Evolutionary conservation across 371 early-diverging fungal genomes (phyloP), one percentile per base, ranked within the genome.

Genomic region (Capillidium rhysosporum): DNA sequence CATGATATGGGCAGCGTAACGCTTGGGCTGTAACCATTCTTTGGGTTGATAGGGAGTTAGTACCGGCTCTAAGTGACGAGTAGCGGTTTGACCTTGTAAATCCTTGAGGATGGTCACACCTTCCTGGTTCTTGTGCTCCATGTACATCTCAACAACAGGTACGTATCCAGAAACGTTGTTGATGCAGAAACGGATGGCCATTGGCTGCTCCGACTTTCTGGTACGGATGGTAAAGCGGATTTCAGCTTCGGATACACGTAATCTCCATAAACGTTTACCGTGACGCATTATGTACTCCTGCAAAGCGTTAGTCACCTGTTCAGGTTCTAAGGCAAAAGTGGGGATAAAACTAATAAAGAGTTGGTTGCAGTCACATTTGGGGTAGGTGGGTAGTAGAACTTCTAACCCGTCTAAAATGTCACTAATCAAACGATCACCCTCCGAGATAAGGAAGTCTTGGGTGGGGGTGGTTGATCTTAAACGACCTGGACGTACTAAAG

Each of bases 321-420:
- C 73, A 3, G 82, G 69, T 59, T 88, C 88, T 57, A 95, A 67
- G 58, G 84, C 77, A 76, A 94, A 94, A 20, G 85, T 87, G 9
- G 96, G 95, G 63, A 95, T 80, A 59, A 93, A 93, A 80, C 90
- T 90, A 69, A 97, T 84, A 65, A 93, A 93, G 69, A 97, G 63
- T 59, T 97, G 98, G 73, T 95, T 95, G 75, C 94, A 91, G 69
- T 95, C 95, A 25, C 86, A 86, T 73, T 92, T 92, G 65, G 89
- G 86, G 68, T 88, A 77, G 56, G 80, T 75, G 24, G 82, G 77
- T 43, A 79, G 73, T 28, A 93, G 84, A 49, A 97, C 79, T 66
- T 95, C 98, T 39, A 97, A 71, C 0, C 92, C 81, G 63, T 94
- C 92, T 60, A 97, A 63, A 62, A 92, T 89, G 61, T 92, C 96